These are phyloP conservation scores for Pichia exigua DNA, from an alignment of 805 yeast genomes.

Conservation along the genomic window DNA sequence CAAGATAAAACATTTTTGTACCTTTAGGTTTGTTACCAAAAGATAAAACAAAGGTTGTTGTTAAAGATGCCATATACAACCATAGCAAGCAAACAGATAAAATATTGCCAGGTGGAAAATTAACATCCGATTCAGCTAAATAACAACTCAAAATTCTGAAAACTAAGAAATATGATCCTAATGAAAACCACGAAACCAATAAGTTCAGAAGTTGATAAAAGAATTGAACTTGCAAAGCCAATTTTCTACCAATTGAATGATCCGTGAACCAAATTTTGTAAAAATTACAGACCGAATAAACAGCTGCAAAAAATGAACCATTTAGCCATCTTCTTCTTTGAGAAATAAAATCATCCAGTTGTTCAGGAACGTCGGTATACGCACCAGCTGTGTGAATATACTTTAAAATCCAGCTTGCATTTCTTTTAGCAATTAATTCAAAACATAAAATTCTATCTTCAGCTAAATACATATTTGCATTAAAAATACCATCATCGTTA, in stretches of 20 bases:
- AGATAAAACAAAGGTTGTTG: conserved; percentile 80
- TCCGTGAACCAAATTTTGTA: conserved; percentile 70
- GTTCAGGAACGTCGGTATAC: conserved; percentile 92
- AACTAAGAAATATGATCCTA: conserved; percentile 84
- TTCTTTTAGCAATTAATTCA: conserved; percentile 82
- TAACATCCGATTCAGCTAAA: conserved; percentile 53
- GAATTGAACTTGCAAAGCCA: conserved; percentile 70
- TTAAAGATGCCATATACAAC: conserved; percentile 73
- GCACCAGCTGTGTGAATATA: conserved; percentile 87
- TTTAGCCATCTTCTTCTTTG: conserved; percentile 96
- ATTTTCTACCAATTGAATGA: conserved; percentile 61
- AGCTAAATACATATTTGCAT: conserved; percentile 94
- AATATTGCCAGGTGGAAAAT: conserved; percentile 67
- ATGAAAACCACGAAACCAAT: conserved; percentile 84
- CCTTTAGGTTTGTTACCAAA: conserved; percentile 95
- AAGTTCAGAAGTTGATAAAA: conserved; percentile 68
- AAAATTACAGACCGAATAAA: conserved; percentile 76
- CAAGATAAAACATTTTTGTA: conserved; percentile 66
- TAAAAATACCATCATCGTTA: conserved; percentile 70
- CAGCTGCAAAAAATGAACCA: conserved; percentile 92
- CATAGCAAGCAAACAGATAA: conserved; percentile 75
- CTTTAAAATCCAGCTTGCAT: conserved; percentile 67
- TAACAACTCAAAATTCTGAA: conserved; percentile 81
- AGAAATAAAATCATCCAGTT: conserved; percentile 74
- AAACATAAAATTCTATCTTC: conserved; percentile 94